These are phyloP conservation scores for Rubia occidens DNA, from an alignment of 305 asterid genomes.

Conservation along the genomic window DNA sequence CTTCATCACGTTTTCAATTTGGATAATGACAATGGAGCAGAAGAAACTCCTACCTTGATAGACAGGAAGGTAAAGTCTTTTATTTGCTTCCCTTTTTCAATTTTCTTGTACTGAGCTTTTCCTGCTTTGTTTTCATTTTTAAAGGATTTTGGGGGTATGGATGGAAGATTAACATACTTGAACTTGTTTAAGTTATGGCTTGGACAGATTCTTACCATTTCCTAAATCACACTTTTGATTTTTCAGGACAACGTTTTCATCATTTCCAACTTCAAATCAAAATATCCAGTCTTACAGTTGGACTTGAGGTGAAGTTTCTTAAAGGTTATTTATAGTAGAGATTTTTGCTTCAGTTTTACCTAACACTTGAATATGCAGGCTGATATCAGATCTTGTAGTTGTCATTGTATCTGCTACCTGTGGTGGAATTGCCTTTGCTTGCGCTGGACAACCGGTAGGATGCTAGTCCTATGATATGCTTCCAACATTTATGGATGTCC, in stretches of 20 bases:
- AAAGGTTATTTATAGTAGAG: constrained; percentile 12
- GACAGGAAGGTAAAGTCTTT: constrained; percentile 69
- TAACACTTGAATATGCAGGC: constrained; percentile 43
- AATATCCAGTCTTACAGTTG: constrained; percentile 85
- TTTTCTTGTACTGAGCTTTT: neutral
- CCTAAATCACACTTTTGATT: neutral
- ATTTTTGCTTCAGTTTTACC: constrained; percentile 17
- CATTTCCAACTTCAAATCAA: constrained; percentile 94
- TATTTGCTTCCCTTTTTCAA: neutral
- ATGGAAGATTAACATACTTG: constrained; percentile 4
- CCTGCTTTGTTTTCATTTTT: neutral
- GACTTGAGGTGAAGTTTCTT: constrained; percentile 65
- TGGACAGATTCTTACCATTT: constrained; percentile 4
- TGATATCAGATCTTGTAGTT: constrained; percentile 91
- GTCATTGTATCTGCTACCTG: constrained; percentile 98
- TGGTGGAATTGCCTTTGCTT: constrained; percentile 98
- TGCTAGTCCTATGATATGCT: constrained; percentile 19
- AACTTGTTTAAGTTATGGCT: constrained; percentile 3
- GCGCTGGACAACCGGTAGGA: constrained; percentile 98
- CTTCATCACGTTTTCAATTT: constrained; percentile 83
- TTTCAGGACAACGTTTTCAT: constrained; percentile 88
- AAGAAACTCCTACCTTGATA: constrained; percentile 85
- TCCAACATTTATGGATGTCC: neutral
- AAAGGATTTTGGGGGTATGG: neutral
- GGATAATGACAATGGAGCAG: constrained; percentile 95